Base-by-base conservation (phyloP, 345 rosid species). In the Laguncularia racemosa region DNA sequence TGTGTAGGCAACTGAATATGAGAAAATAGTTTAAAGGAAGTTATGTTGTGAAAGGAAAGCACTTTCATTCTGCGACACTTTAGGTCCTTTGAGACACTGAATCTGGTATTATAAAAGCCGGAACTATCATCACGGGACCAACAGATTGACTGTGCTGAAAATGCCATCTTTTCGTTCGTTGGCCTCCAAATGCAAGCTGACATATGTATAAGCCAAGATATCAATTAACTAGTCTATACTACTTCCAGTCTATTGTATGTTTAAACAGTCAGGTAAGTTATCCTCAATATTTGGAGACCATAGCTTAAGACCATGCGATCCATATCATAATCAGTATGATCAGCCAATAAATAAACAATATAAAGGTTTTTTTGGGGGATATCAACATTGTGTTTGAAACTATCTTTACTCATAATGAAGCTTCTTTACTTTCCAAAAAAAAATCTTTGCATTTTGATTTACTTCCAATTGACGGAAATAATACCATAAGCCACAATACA, bases 101-200 rank as follows among this genome's bases (percentile, higher is more conserved):
- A 58, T 46, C 57, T 54, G 53, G 65, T 60, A 69, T 59, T 66
- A 48, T 66, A 71, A 71, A 68, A 49, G 16, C 67, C 23, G 40
- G 81, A 64, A 63, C 64, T 76, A 63, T 68, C 76, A 46, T 70
- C 76, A 64, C 23, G 75, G 64, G 65, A 81, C 55, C 75, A 55
- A 55, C 71, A 73, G 57, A 84, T 58, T 49, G 76, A 72, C 48
- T 69, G 80, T 44, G 77, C 66, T 60, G 84, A 66, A 57, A 79
- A 63, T 40, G 88, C 79, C 98, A 91, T 91, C 52, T 54, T 80
- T 63, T 58, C 57, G 58, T 46, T 44, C 54, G 67, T 58, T 52
- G 43, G 64, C 63, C 66, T 61, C 73, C 62, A 61, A 61, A 53
- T 55, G 13, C 68, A 68, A 72, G 61, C 78, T 76, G 78, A 56